Conservation (phyloP, 345 rosid species). For the Eucalyptus sp. region DNA sequence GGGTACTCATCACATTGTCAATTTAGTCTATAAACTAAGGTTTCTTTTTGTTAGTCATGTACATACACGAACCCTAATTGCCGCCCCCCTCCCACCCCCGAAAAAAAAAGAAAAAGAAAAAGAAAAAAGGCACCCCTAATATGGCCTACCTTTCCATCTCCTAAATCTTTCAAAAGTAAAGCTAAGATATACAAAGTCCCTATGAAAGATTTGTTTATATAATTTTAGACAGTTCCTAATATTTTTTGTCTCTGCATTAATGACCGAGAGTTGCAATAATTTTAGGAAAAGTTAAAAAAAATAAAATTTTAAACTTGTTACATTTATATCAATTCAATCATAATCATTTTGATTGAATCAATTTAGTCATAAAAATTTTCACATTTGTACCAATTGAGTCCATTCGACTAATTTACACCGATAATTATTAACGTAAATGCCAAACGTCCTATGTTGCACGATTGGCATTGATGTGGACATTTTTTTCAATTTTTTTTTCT, state of each 20-base stretch:
- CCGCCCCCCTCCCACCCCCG: background rate
- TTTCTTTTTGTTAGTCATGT: background rate
- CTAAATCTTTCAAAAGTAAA: background rate
- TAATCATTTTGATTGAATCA: background rate
- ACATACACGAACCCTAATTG: background rate
- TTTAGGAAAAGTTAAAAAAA: background rate
- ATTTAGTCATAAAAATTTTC: background rate
- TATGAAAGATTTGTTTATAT: background rate
- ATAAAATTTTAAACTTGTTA: background rate
- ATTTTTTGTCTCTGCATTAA: too few relatives aligned
- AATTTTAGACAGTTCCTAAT: background rate
- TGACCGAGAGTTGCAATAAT: background rate
- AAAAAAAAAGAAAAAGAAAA: too few relatives aligned
- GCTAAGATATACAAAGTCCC: background rate
- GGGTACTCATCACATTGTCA: background rate
- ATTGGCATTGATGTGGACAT: too few relatives aligned
- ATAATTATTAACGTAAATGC: background rate
- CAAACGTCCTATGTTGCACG: rapidly evolving
- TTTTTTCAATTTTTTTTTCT: too few relatives aligned
- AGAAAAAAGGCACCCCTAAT: background rate
- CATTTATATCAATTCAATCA: rapidly evolving
- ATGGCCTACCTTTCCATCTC: background rate
- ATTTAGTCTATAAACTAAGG: background rate
- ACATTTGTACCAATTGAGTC: rapidly evolving
- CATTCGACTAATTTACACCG: rapidly evolving